phyloP scores from a whole-genome alignment of 2,329 filamentous ascomycete genomes.

The Orbilia oligospora region DNA sequence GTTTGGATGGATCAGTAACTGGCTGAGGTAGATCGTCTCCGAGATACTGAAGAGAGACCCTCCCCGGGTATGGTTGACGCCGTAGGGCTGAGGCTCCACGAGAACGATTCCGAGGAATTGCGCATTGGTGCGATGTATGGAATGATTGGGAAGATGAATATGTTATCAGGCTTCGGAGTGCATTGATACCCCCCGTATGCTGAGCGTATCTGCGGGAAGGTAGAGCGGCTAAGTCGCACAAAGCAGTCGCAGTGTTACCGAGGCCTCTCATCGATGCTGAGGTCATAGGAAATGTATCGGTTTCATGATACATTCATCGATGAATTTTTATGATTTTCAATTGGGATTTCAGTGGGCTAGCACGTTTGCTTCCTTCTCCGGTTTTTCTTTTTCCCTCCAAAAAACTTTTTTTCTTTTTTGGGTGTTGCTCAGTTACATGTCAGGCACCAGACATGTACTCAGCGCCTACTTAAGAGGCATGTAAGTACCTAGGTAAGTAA shows the following conservation, averaged over 20 bases:
- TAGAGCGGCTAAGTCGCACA: conserved; percentile 44
- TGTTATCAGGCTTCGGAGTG: not conserved
- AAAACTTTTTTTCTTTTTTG: not conserved
- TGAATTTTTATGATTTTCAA: conserved; percentile 15
- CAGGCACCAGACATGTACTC: too few species aligned
- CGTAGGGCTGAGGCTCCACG: conserved; percentile 53
- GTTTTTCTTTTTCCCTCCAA: not conserved
- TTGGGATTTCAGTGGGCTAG: not conserved
- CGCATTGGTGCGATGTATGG: conserved; percentile 44
- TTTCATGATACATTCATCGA: conserved; percentile 18
- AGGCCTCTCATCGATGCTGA: conserved; percentile 48
- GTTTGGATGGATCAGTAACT: conserved; percentile 73
- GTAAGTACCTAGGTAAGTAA: too few species aligned
- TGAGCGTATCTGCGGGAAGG: not conserved
- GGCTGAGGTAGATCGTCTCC: conserved; percentile 79
- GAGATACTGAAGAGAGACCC: conserved; percentile 47
- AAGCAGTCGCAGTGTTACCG: conserved; percentile 28
- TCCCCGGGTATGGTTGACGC: conserved; percentile 45
- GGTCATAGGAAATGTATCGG: conserved; percentile 6
- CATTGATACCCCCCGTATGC: not conserved
- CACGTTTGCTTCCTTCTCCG: not conserved
- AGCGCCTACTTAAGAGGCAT: too few species aligned
- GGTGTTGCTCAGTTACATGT: too few species aligned
- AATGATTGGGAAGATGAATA: conserved; percentile 9
- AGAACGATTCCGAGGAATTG: conserved; percentile 47